Conservation (phyloP, 805 yeast genomes). For the Metschnikowia gelsemii region DNA sequence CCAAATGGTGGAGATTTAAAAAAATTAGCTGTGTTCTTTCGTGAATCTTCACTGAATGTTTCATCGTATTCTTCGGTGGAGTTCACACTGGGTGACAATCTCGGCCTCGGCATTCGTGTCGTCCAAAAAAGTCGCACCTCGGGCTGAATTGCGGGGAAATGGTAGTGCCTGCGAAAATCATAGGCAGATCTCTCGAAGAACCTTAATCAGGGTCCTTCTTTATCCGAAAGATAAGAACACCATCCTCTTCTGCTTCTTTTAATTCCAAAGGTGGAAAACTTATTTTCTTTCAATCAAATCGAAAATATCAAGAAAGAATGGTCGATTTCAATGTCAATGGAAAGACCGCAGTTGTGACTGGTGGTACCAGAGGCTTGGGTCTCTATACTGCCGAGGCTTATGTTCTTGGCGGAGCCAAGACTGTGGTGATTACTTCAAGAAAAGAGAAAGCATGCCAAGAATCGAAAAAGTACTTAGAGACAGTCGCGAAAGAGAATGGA, state of each 20-base stretch:
- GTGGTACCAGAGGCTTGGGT: constrained; percentile 77
- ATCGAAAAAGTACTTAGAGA: constrained; percentile 45
- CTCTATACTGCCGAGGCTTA: constrained; percentile 64
- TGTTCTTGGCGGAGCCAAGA: constrained; percentile 58
- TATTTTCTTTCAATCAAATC: neutral
- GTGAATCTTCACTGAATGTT: too few relatives aligned
- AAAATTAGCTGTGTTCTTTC: too few relatives aligned
- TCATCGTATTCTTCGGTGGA: too few relatives aligned
- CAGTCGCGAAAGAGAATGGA: constrained; percentile 36
- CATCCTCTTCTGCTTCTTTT: neutral
- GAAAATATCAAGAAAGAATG: too few relatives aligned
- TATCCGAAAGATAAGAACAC: too few relatives aligned
- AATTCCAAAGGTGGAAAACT: neutral
- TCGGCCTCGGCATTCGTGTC: too few relatives aligned
- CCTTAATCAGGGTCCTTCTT: neutral
- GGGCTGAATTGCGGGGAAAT: constrained; percentile 10
- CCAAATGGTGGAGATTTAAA: too few relatives aligned
- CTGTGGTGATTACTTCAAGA: constrained; percentile 64
- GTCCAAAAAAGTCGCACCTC: neutral
- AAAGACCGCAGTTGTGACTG: constrained; percentile 66
- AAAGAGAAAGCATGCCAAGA: constrained; percentile 60
- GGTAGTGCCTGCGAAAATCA: constrained; percentile 1
- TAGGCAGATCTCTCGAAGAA: neutral
- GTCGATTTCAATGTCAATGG: constrained; percentile 53
- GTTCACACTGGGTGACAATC: too few relatives aligned